Conservation (phyloP, 345 rosid genomes). For the Eucalyptus shirleyi region DNA sequence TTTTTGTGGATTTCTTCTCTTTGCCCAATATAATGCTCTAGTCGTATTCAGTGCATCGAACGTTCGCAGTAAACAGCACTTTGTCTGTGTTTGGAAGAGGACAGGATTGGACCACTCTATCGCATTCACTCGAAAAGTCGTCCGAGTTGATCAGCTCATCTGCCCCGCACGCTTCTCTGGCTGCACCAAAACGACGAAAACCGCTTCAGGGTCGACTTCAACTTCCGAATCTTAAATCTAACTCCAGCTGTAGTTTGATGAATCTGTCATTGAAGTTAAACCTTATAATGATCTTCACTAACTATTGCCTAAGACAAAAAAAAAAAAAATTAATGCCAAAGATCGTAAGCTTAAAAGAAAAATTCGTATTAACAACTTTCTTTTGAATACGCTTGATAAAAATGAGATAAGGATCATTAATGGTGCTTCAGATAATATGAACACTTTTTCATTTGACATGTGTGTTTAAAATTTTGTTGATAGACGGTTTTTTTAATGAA, state of each 20-base stretch:
- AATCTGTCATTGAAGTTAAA: neutral
- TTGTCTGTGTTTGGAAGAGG: neutral
- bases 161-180: neutral
- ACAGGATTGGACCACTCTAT: neutral
- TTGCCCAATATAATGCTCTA: neutral
- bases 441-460: neutral
- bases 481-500: neutral
- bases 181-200: neutral
- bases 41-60: neutral
- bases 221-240: neutral
- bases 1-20: neutral
- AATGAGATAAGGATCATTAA: neutral
- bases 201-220: neutral
- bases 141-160: neutral
- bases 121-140: neutral
- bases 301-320: neutral
- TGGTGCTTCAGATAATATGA: neutral
- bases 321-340: neutral
- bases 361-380: neutral
- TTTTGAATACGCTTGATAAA: neutral
- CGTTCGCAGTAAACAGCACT: neutral
- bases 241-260: neutral
- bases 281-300: neutral
- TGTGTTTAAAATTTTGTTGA: neutral
- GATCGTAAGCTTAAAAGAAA: neutral